Base-by-base conservation (phyloP, 139 green algal genomes). In the Auxenochlorella pyrenoidosa region DNA sequence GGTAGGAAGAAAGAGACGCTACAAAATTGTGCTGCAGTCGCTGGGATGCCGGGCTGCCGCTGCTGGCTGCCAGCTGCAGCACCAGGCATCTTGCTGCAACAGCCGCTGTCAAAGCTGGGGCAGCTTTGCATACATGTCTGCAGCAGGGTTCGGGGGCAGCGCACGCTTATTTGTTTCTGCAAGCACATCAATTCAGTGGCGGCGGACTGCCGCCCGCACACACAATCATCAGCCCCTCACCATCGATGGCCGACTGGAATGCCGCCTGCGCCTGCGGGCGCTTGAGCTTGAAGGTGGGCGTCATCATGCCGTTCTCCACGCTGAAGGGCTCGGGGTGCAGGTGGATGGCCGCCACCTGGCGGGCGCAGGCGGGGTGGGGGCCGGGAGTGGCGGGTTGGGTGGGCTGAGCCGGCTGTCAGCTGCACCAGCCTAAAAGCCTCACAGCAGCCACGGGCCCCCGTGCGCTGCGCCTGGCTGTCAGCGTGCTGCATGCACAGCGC, bases 281-380 rank as follows among this genome's bases (percentile, higher is more conserved):
- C 88, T 97, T 97, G 18, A 97, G 86, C 90, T 99, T 99, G 90
- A 99, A 98, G 26, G 97, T 98, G 58, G 97, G 97, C 1, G 95
- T 97, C 82, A 96, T 82, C 66, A 97, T 72, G 3, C 89, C 92
- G 86, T 99, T 99, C 78, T 99, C 97, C 24, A 99, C 94, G 1
- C 86, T 93, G 89, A 99, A 99, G 0, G 89, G 88, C 90, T 99
- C 97, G 1, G 92, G 89, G 60, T 92, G 47, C 40, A 99, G 87
- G 54, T 94, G 89, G 70, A 98, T 84, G 22, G 95, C 92, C 3
- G 93, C 90, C 24, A 97, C 94, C 91, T 96, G 93, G 30, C 16
- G 24, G 54, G 54, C 3, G 54, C 18, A 63, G 54, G 16, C 5
- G 22, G 83, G 70, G 34, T 38, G 19, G 2, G 59, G 30, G 85